Base-by-base conservation (phyloP, 164 flowering plant genomes). In the Platanus orientalis region DNA sequence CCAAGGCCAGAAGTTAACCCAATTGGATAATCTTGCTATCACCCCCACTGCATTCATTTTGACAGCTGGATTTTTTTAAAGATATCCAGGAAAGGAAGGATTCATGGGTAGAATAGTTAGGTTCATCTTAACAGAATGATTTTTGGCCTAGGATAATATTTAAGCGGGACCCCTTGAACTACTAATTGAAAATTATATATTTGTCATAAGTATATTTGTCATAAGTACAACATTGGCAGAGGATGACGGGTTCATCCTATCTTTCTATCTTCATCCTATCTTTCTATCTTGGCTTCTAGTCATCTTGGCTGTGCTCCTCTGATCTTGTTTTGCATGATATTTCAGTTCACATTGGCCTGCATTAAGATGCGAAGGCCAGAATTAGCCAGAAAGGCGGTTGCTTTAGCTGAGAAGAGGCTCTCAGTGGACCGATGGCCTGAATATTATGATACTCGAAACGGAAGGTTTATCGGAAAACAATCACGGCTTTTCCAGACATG, bases 341-440 rank as follows among this genome's bases (percentile, higher is more conserved):
- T 70, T 61, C 84, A 86, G 89, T 83, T 87, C 73, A 84, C 92
- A 3, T 73, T 83, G 73, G 89, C 89, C 6, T 83, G 92, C 70
- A 78, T 87, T 17, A 87, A 84, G 70, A 87, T 87, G 89, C 84
- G 87, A 42, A 77, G 76, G 52, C 82, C 81, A 3, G 86, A 77
- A 36, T 56, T 87, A 55, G 92, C 89, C 25, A 57, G 63, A 52
- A 84, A 73, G 71, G 92, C 92, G 3, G 71, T 87, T 54, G 57
- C 64, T 23, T 51, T 74, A 52, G 89, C 79, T 11, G 92, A 87
- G 73, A 59, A 78, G 75, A 79, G 84, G 76, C 80, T 87, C 32
- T 19, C 70, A 9, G 65, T 49, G 28, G 92, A 87, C 69, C 65
- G 63, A 36, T 87, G 92, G 92, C 92, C 89, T 21, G 92, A 87